These are phyloP conservation scores for Micractinium conductrix DNA, from an alignment of 139 green algal species.

Conservation along the genomic window DNA sequence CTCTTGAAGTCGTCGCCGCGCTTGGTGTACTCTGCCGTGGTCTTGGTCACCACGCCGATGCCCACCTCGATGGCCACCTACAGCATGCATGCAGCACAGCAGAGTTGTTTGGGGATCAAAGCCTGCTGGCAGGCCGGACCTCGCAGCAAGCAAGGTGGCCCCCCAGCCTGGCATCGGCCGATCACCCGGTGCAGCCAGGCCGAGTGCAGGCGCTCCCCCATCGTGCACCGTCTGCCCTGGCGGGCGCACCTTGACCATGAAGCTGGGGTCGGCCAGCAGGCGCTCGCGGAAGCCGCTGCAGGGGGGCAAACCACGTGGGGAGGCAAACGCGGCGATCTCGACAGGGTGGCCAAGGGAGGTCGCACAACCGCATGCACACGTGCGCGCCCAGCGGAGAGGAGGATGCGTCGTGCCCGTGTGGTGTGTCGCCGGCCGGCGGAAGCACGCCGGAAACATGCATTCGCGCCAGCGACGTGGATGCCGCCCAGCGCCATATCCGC, in stretches of 20 bases:
- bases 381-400: too few relatives aligned
- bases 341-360: background rate
- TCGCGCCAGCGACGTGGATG: background rate
- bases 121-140: too few relatives aligned
- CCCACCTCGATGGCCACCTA: constrained; percentile 75
- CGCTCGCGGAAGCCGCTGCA: constrained; percentile 89
- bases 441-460: background rate
- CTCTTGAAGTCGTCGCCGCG: constrained; percentile 67
- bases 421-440: too few relatives aligned
- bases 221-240: too few relatives aligned
- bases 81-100: too few relatives aligned
- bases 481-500: background rate
- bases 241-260: constrained; percentile 94
- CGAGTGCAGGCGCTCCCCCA: too few relatives aligned
- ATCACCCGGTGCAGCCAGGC: too few relatives aligned
- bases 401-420: too few relatives aligned
- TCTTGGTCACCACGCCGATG: constrained; percentile 95
- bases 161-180: too few relatives aligned
- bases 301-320: too few relatives aligned
- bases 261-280: constrained; percentile 91
- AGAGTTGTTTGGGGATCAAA: background rate
- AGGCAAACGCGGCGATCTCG: background rate
- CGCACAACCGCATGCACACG: background rate
- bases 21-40: constrained; percentile 87
- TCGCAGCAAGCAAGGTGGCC: too few relatives aligned